Evolutionary conservation across 2,329 filamentous ascomycete species (phyloP).

Genomic region (Ilyonectria mors-panacis): DNA sequence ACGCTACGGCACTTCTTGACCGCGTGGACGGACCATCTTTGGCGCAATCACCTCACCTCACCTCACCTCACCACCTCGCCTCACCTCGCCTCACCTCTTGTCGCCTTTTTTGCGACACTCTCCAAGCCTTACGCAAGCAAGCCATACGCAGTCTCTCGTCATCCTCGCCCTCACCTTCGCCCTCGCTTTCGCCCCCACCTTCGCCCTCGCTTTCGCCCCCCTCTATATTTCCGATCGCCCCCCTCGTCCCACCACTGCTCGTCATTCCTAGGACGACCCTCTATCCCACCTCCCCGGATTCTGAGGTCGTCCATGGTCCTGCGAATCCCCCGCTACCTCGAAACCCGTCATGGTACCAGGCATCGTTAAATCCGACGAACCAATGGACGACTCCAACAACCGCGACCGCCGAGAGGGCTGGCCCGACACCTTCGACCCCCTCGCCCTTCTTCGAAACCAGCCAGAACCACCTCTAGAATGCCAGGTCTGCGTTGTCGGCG

Average conservation of each 20-base stretch:
- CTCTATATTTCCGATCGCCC: conserved; percentile 11
- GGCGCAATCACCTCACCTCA: conserved; percentile 29
- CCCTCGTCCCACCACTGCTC: conserved; percentile 21
- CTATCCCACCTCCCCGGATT: conserved; percentile 39
- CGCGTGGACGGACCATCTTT: conserved; percentile 41
- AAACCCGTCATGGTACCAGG: conserved; percentile 51
- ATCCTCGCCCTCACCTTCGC: conserved; percentile 27
- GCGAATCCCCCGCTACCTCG: conserved; percentile 32
- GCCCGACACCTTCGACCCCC: conserved; percentile 58
- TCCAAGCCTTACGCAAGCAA: conserved; percentile 13
- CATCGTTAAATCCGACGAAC: conserved; percentile 51
- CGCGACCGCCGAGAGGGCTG: conserved; percentile 49
- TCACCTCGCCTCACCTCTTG: not conserved
- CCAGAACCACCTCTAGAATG: conserved; percentile 62
- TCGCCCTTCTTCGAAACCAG: conserved; percentile 65
- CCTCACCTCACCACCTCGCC: conserved; percentile 32
- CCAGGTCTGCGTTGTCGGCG: conserved; percentile 68
- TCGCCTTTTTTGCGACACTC: conserved; percentile 20
- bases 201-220: conserved; percentile 24
- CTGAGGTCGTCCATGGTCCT: conserved; percentile 50
- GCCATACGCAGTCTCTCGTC: conserved; percentile 15
- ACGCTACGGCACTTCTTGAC: conserved; percentile 41
- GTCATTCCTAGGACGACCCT: conserved; percentile 44
- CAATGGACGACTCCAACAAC: conserved; percentile 45
- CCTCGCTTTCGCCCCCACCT: too few species aligned